Evolutionary conservation across 2,329 filamentous ascomycete genomes (phyloP), one percentile per base, ranked within the genome.

Genomic region (Erysiphe pisi): DNA sequence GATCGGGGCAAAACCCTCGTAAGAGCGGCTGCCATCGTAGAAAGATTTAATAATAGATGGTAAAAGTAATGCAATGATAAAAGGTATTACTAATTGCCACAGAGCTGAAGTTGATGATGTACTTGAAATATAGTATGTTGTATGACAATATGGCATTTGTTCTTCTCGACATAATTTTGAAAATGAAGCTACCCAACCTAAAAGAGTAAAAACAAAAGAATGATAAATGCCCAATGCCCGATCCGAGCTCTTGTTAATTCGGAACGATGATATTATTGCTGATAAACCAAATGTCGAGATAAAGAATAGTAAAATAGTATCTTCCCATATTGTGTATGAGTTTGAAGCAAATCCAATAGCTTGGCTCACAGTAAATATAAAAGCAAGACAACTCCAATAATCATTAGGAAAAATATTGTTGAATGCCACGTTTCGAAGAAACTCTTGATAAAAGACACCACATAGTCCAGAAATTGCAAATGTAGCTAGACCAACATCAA

Each of bases 261-360:
- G 89, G 80, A 97, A 86, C 0, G 94, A 94, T 1, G 91, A 89
- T 18, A 93, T 83, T 18, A 91, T 87, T 52, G 91, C 88, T n/a
- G 90, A 86, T 9, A 93, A 83, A 45, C 93, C 94, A 82, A 98
- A 97, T 0, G 94, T 95, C 1, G 89, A 89, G 77, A 97, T 88
- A 84, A 98, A 94, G 84, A 97, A 97, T 3, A 97, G 86, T 6
- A 97, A 86, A 77, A 97, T 97, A 20, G 93, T 92, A 81, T 99
- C 95, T 84, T 99, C 95, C 94, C 95, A 99, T 79, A 99, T 97
- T 0, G 94, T 98, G 83, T 94, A 99, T 0, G 95, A 99, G 83
- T 99, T 99, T 4, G 95, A 95, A 0, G 94, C 94, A 82, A 98
- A 99, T 11, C 95, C 94, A 76, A 92, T 85, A n/a, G 93, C 96